These are phyloP conservation scores for Globisporangium carolinianum DNA, from an alignment of 352 stramenopile genomes.

Conservation along the genomic window DNA sequence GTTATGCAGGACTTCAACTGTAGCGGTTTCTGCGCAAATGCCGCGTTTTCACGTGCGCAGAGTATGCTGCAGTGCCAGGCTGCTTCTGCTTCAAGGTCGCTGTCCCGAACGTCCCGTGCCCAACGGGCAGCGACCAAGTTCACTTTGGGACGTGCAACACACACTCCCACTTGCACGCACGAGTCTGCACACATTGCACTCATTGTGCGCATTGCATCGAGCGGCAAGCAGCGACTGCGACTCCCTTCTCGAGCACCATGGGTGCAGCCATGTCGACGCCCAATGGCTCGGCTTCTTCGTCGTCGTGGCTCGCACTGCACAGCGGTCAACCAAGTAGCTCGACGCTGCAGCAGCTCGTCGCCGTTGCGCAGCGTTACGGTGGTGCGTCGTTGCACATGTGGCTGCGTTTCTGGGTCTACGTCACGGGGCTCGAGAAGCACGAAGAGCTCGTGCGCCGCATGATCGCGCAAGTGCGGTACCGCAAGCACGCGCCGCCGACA, in stretches of 20 bases:
- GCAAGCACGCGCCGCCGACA: constrained; percentile 18
- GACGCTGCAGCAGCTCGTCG: constrained; percentile 10
- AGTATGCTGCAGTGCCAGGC: no score
- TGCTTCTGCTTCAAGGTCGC: no score
- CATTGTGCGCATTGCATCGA: no score
- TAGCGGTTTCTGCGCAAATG: no score
- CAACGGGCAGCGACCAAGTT: no score
- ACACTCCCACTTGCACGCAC: no score
- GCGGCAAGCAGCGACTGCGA: background rate
- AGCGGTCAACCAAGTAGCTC: background rate
- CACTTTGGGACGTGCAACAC: no score
- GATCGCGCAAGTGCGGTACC: constrained; percentile 46
- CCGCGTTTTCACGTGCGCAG: no score
- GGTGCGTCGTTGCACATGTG: constrained; percentile 36
- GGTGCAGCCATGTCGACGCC: background rate
- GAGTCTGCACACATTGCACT: no score
- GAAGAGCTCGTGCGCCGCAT: constrained; percentile 41
- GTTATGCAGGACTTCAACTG: no score
- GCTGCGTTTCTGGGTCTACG: constrained; percentile 78
- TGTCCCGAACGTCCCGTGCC: no score
- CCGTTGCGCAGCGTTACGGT: constrained; percentile 16
- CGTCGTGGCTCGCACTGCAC: background rate
- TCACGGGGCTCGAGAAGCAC: constrained; percentile 61
- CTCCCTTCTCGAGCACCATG: background rate
- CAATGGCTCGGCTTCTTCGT: background rate